Base-by-base conservation (phyloP, 345 rosid genomes). In the Gossypium stocksii region DNA sequence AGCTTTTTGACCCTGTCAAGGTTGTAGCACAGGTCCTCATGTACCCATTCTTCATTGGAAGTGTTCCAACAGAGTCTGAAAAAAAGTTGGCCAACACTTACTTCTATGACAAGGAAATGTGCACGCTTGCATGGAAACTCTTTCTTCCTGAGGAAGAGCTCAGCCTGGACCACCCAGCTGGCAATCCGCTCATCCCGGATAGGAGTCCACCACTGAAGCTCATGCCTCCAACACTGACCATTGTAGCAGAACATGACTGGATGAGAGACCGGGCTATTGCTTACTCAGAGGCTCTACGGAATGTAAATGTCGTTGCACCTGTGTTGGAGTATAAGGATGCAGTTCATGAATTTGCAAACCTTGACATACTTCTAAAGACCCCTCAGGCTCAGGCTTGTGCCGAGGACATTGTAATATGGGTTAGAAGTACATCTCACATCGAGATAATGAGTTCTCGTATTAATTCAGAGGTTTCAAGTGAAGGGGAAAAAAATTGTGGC, bases 191-290 rank as follows among this genome's bases (percentile, higher is more conserved):
- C 22, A 80, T 87, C 53, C 91, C 89, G 17, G 89, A 80, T 56
- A 83, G 93, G 64, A 87, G 90, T 2, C 97, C 93, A 25, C 97
- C 92, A 2, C 78, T 94, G 66, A 94, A 91, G 83, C 78, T 86
- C 77, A 92, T 90, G 95, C 98, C 97, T 10, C 98, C 98, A 3
- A 94, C 98, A 46, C 86, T 94, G 63, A 94, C 97, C 22, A 85
- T 94, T 58, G 93, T 94, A 10, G 98, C 97, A 51, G 97, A 94
- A 80, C 98, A 88, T 46, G 98, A 92, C 82, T 92, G 97, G 95
- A 94, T 92, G 98, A 90, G 93, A 80, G 98, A 94, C 71, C 85
- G 93, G 59, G 98, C 95, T 78, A 92, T 94, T 20, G 93, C 95
- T 61, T 94, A 92, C 86, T 89, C 97, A 0, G 97, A 94, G 82